phyloP scores from a whole-genome alignment of 306 rosid genomes.

The Herpetospermum pedunculosum region DNA sequence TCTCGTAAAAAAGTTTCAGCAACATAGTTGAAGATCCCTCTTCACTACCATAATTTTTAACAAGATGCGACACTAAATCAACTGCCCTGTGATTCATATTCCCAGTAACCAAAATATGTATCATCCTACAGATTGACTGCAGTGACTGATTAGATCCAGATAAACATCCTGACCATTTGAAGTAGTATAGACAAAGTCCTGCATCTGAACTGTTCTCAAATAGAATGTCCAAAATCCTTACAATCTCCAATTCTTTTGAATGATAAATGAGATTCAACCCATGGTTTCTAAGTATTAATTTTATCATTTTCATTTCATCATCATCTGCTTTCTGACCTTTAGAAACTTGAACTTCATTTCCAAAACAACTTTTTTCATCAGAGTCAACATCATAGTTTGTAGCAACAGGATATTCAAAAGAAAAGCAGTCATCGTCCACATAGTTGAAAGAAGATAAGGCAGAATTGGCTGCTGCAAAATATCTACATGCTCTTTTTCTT shows the following conservation, averaged over 20 bases:
- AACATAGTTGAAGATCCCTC: conserved; percentile 9
- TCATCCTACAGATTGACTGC: conserved; percentile 19
- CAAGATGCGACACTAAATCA: conserved; percentile 18
- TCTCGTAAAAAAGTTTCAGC: conserved; percentile 10
- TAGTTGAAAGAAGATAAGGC: conserved; percentile 10
- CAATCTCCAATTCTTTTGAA: neutral
- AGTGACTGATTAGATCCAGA: conserved; percentile 14
- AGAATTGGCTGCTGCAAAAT: conserved; percentile 8
- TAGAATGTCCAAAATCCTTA: conserved; percentile 17
- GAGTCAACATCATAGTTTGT: neutral
- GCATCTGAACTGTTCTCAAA: conserved; percentile 27
- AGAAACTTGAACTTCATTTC: conserved; percentile 1
- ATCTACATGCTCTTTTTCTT: conserved; percentile 9
- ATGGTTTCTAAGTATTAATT: conserved; percentile 13
- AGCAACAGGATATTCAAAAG: conserved; percentile 6
- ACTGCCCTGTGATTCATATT: conserved; percentile 29
- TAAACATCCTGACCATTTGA: conserved; percentile 22
- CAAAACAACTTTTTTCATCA: conserved; percentile 5
- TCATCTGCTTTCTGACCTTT: neutral
- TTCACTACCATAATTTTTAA: neutral
- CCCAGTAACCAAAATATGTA: conserved; percentile 26
- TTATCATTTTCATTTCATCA: conserved; percentile 11
- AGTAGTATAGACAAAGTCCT: conserved; percentile 15
- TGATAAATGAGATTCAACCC: conserved; percentile 18
- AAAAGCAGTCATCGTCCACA: conserved; percentile 10